phyloP scores from a whole-genome alignment of 192 early-diverging fungal species.

The Linnemannia exigua region DNA sequence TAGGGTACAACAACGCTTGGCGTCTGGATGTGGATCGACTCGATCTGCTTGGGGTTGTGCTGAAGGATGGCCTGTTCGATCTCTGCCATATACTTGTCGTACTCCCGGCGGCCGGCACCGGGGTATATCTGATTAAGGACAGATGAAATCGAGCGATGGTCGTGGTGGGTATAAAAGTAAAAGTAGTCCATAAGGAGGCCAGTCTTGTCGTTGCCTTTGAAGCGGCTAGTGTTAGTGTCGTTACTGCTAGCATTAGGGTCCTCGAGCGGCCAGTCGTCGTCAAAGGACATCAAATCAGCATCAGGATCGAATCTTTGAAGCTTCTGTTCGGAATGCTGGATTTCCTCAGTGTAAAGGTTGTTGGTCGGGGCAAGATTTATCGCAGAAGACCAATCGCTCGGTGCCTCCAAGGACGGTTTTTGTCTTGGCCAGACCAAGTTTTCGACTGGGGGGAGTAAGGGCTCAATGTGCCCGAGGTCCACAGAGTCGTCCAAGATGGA shows the following conservation, averaged over 20 bases:
- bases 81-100: conserved; percentile 26
- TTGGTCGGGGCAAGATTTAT: neutral
- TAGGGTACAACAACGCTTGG: conserved; percentile 16
- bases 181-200: conserved; percentile 41
- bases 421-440: neutral
- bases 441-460: conserved; percentile 14
- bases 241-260: neutral
- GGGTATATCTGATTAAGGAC: conserved; percentile 34
- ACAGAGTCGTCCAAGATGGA: conserved; percentile 21
- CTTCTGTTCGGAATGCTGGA: neutral
- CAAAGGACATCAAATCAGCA: neutral
- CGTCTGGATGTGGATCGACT: conserved; percentile 24
- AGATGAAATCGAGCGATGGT: conserved; percentile 23
- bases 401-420: neutral
- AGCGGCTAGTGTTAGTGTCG: neutral
- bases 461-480: conserved; percentile 20
- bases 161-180: conserved; percentile 28
- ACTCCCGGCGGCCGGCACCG: conserved; percentile 39
- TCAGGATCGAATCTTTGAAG: neutral
- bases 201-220: neutral
- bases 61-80: conserved; percentile 34
- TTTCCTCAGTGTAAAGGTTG: neutral
- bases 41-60: conserved; percentile 26
- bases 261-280: neutral
- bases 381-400: conserved; percentile 15